These are phyloP conservation scores for Pseudovirgaria hyperparasitica DNA, from an alignment of 2,329 filamentous ascomycete species.

Conservation along the genomic window DNA sequence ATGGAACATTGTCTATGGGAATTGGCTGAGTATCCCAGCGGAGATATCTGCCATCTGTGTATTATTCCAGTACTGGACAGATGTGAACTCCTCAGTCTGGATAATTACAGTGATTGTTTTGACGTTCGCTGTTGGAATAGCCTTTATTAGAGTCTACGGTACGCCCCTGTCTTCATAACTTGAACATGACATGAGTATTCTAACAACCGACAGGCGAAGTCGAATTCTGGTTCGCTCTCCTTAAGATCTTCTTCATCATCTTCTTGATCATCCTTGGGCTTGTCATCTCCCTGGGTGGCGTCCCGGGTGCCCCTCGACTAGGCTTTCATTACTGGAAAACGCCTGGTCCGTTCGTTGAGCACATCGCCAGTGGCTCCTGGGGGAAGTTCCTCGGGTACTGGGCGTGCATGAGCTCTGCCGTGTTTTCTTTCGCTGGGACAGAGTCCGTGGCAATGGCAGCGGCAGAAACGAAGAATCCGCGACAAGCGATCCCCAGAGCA, in stretches of 20 bases:
- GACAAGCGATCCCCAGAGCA: conserved; percentile 36
- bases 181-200: too few relatives aligned
- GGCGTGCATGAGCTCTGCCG: conserved; percentile 37
- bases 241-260: conserved; percentile 36
- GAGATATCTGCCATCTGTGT: conserved; percentile 18
- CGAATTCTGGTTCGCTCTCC: conserved; percentile 35
- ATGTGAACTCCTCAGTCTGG: conserved; percentile 20
- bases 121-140: conserved; percentile 19
- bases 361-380: conserved; percentile 40
- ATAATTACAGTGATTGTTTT: conserved; percentile 20
- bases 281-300: conserved; percentile 16
- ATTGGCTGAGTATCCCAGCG: conserved; percentile 17
- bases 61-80: conserved; percentile 16
- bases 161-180: too few relatives aligned
- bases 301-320: conserved; percentile 41
- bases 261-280: conserved; percentile 25
- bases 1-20: conserved; percentile 12
- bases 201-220: conserved; percentile 37
- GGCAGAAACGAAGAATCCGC: conserved; percentile 41
- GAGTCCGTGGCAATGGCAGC: conserved; percentile 44
- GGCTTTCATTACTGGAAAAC: conserved; percentile 54
- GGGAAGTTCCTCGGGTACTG: conserved; percentile 49
- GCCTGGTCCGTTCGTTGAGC: conserved; percentile 54
- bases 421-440: conserved; percentile 39
- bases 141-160: conserved; percentile 14